Evolutionary conservation across 164 flowering plant genomes (phyloP), one percentile per base, ranked within the genome.

Genomic region (Warburgia ugandensis): DNA sequence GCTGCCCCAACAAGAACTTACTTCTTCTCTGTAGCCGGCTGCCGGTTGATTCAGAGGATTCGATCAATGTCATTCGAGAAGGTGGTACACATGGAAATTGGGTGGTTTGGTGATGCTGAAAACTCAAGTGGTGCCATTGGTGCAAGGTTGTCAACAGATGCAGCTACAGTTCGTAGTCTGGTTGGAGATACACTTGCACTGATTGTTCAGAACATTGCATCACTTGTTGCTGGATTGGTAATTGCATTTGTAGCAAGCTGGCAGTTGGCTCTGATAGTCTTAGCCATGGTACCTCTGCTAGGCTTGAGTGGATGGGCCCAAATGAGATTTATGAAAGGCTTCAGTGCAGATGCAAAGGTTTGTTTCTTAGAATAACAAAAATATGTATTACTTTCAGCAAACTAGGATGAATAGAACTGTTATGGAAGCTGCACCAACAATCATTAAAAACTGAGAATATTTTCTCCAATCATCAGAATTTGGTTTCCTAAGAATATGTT

Each of bases 91-190:
- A 64, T 63, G 68, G 73, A 68, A 40, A 54, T 63, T 25, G 39
- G 45, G 17, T 68, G 73, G 73, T 68, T 68, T 41, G 69, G 64
- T 54, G 39, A 68, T 9, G 44, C 63, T 5, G 56, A 57, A 9
- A 38, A 69, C 52, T 64, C 80, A 8, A 72, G 80, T 33, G 80
- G 75, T 35, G 60, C 65, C 11, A 68, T 75, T 52, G 80, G 77
- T 10, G 70, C 75, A 4, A 72, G 72, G 63, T 74, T 75, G 11
- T 67, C 80, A 12, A 59, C 68, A 35, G 80, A 70, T 53, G 73
- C 70, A 2, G 68, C 73, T 12, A 48, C 67, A 1, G 42, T 75
- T 21, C 56, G 77, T 25, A 31, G 58, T 17, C 31, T 75, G 41
- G 74, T 75, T 19, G 79, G 79, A 29, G 77, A 72, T 52, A 45